A percentile compares a stretch with the other conserved stretches of the same genome.
Conservation (phyloP, 2,329 filamentous ascomycete species). For the Verticillium tricorpus region DNA sequence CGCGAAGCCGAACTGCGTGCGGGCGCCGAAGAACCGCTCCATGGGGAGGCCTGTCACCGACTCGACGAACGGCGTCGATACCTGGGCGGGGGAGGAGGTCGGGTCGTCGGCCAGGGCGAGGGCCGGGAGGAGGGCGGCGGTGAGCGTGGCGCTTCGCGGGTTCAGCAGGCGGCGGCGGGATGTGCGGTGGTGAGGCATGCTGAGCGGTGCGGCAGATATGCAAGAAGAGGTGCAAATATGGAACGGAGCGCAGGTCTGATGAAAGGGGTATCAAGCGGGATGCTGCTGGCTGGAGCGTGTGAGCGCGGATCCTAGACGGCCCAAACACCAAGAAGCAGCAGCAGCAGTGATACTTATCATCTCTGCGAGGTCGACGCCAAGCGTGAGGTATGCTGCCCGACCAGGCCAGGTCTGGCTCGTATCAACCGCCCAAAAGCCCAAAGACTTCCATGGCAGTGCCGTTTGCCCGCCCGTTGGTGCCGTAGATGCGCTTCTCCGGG, state of each 20-base stretch:
- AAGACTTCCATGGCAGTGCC: neutral
- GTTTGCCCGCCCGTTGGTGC: neutral
- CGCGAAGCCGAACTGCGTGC: conserved; percentile 33
- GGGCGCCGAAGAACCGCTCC: conserved; percentile 32
- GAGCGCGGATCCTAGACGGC: too few relatives aligned
- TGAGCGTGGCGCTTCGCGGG: neutral
- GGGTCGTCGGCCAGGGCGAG: conserved; percentile 5
- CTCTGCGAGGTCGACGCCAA: too few relatives aligned
- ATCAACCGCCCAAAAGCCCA: neutral
- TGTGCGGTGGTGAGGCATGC: neutral
- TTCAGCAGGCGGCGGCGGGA: neutral
- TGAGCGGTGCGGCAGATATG: neutral
- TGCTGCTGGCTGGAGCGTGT: too few relatives aligned
- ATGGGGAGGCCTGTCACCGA: conserved; percentile 27
- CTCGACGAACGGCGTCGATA: conserved; percentile 23
- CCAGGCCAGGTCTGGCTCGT: too few relatives aligned
- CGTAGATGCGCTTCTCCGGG: neutral
- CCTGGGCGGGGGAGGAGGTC: conserved; percentile 9
- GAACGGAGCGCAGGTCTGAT: neutral
- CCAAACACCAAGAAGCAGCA: too few relatives aligned
- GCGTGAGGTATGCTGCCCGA: too few relatives aligned
- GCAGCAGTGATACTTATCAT: too few relatives aligned
- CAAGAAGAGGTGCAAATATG: neutral
- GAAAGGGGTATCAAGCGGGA: neutral
- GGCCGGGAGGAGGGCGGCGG: neutral